Percentiles rank a stretch among this genome's conserved stretches.
Evolutionary conservation across 139 green algal species (phyloP).

Genomic region (Diplosphaera chodatii): DNA sequence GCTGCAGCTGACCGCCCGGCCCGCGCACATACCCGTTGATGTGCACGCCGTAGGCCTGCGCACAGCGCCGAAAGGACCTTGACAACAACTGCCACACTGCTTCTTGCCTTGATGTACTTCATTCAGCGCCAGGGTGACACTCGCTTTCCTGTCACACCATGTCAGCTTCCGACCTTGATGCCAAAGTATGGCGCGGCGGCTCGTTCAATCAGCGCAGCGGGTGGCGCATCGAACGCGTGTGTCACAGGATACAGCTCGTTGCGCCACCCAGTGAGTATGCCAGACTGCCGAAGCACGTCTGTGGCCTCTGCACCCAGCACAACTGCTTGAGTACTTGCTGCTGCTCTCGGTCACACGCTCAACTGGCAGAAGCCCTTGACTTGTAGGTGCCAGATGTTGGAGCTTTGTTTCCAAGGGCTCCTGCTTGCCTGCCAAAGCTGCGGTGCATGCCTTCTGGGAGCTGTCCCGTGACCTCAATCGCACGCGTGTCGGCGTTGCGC

Average conservation of each 20-base stretch:
- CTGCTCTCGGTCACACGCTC: too few species aligned
- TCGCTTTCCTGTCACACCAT: too few species aligned
- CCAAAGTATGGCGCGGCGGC: constrained; percentile 82
- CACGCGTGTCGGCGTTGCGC: background rate
- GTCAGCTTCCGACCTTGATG: constrained; percentile 67
- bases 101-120: too few species aligned
- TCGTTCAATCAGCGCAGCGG: constrained; percentile 76
- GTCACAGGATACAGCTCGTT: constrained; percentile 89
- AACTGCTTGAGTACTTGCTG: too few species aligned
- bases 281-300: constrained; percentile 34
- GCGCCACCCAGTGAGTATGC: constrained; percentile 78
- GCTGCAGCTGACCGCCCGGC: constrained; percentile 33
- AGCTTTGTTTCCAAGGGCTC: too few species aligned
- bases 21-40: constrained; percentile 77
- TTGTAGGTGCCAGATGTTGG: background rate
- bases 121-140: too few species aligned
- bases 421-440: background rate
- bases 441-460: background rate
- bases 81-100: background rate
- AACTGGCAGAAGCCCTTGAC: too few species aligned
- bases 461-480: background rate
- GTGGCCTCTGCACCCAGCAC: background rate
- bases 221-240: constrained; percentile 46
- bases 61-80: background rate
- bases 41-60: constrained; percentile 76